Base-by-base conservation (phyloP, 78 protist genomes). In the Monocercomonoides exilis region DNA sequence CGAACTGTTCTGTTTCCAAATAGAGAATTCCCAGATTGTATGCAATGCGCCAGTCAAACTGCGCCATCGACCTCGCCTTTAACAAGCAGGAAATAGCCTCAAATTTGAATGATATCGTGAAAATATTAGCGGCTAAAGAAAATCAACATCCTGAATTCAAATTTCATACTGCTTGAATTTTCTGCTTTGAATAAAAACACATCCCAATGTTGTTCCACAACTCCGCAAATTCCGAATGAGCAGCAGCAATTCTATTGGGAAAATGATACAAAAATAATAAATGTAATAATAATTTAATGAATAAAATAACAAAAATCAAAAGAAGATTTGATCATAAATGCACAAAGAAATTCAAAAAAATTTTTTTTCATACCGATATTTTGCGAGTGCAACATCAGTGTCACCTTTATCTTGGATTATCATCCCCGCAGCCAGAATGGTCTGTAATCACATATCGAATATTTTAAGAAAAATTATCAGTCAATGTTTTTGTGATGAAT, bases 131-230 rank as follows among this genome's bases (percentile, higher is more conserved):
- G n/a, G n/a, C n/a, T n/a, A n/a, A n/a, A n/a, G n/a, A n/a, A n/a
- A n/a, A n/a, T n/a, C 82, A 41, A 21, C 6, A 21, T 6, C 4
- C n/a, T 21, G 82, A 4, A 29, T 5, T 38, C 6, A 41, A 33
- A 21, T 38, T 32, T 4, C 82, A 45, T 46, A 84, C 88, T 35
- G 95, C 89, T 1, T 87, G 84, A 43, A 41, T 43, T 33, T 91
- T 90, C 6, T 85, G 46, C 79, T 92, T 94, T 41, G 85, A 80
- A 70, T 89, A 91, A 85, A 93, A 95, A 89, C 96, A 93, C 95
- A 95, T 91, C 44, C 96, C 97, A 32, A 95, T 46, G 93, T 95
- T 95, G 91, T 95, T 95, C 97, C 97, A 95, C 36, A 95, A 92
- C 81, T 93, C 94, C 11, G 94, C 89, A 2, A 89, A 77, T 91